These are phyloP conservation scores for Drosera spatulata DNA, from an alignment of 179 eudicot genomes.

Conservation along the genomic window DNA sequence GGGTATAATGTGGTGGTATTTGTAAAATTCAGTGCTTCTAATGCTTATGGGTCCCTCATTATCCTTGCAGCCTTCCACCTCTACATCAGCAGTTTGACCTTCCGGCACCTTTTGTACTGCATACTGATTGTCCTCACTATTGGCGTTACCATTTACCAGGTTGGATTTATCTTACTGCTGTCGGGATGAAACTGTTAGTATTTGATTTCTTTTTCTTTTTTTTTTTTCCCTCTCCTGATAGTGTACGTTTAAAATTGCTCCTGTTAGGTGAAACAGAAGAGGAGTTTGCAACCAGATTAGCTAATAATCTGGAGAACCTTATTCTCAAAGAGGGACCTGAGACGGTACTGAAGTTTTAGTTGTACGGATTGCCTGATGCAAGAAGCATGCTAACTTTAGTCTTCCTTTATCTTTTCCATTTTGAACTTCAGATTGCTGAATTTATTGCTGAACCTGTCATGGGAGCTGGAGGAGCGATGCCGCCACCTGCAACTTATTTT, in stretches of 20 bases:
- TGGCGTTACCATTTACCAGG: slow-evolving; percentile 95
- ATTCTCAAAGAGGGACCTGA: slow-evolving; percentile 93
- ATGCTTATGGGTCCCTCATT: slow-evolving; percentile 32
- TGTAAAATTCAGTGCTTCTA: neutral
- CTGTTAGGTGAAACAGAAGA: slow-evolving; percentile 80
- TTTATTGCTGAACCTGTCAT: slow-evolving; percentile 96
- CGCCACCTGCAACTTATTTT: slow-evolving; percentile 82
- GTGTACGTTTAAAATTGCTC: neutral
- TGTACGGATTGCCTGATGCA: neutral
- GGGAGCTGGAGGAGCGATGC: slow-evolving; percentile 97
- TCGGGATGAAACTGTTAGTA: too few relatives aligned
- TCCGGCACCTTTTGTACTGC: slow-evolving; percentile 87
- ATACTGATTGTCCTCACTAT: slow-evolving; percentile 95
- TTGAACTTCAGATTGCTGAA: slow-evolving; percentile 68
- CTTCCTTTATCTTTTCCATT: too few relatives aligned
- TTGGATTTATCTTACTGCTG: slow-evolving; percentile 10
- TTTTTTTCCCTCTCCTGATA: neutral
- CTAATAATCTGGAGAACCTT: slow-evolving; percentile 75
- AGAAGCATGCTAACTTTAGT: too few relatives aligned
- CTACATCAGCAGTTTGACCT: slow-evolving; percentile 87
- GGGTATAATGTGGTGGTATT: slow-evolving; percentile 38
- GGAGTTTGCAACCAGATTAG: slow-evolving; percentile 86
- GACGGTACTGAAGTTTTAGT: slow-evolving; percentile 41
- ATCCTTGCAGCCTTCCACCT: slow-evolving; percentile 50
- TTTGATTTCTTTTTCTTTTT: neutral